These are phyloP conservation scores for Coemansia sp. DNA, from an alignment of 371 early-diverging fungal species.

Conservation along the genomic window DNA sequence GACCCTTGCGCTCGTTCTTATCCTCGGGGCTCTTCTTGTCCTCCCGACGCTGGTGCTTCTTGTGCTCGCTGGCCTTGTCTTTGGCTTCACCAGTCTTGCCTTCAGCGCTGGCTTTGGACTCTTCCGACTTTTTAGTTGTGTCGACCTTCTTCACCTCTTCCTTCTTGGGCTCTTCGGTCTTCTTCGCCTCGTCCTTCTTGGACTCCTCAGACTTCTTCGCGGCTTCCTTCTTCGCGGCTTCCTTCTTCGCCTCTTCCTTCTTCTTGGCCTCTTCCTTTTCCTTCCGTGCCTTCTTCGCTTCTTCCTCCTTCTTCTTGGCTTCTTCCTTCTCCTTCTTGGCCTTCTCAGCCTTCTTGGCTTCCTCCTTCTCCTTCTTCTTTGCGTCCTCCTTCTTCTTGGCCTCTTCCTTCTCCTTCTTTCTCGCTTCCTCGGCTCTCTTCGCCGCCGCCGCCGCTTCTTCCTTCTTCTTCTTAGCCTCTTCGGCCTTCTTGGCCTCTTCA, in stretches of 20 bases:
- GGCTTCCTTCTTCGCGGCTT: constrained; percentile 3
- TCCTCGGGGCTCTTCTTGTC: constrained; percentile 42
- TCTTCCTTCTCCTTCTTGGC: constrained; percentile 11
- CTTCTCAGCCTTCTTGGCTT: constrained; percentile 5
- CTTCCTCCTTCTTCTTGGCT: constrained; percentile 4
- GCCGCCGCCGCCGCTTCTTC: too few species aligned
- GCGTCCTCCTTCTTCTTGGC: neutral
- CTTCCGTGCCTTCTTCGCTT: constrained; percentile 4
- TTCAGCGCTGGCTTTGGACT: constrained; percentile 1
- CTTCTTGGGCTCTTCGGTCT: constrained; percentile 12
- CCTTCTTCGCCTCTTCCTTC: constrained; percentile 2
- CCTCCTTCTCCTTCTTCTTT: constrained; percentile 3
- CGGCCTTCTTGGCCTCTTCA: constrained; percentile 7
- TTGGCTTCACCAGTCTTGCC: constrained; percentile 12
- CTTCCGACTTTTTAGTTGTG: constrained; percentile 10
- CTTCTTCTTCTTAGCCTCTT: too few species aligned
- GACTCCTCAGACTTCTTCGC: constrained; percentile 9
- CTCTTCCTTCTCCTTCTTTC: too few species aligned
- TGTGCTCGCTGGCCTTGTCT: constrained; percentile 20
- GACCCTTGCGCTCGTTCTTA: constrained; percentile 47
- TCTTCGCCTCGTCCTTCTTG: constrained; percentile 5
- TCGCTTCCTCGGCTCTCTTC: too few species aligned
- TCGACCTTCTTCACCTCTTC: constrained; percentile 7
- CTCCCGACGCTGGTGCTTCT: constrained; percentile 37
- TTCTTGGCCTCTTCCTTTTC: constrained; percentile 12